Conservation (phyloP, 1,284 basidiomycete genomes). For the Trichosporon inkin region DNA sequence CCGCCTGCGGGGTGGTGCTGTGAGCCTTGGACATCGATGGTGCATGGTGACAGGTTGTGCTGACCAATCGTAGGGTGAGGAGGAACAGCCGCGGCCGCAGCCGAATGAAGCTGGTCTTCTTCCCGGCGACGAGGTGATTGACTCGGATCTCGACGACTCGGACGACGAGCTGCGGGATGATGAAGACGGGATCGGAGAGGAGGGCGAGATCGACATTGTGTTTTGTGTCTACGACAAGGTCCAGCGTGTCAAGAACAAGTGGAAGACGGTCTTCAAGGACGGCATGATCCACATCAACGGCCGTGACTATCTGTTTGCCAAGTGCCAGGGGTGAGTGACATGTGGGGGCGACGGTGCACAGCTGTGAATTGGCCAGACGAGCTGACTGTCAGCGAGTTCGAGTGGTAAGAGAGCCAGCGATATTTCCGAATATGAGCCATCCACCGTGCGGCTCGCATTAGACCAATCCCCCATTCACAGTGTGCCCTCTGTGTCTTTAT, state of each 20-base stretch:
- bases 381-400: slow-evolving; percentile 33
- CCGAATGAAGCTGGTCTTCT: slow-evolving; percentile 50
- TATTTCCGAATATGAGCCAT: no score
- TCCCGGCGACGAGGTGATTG: slow-evolving; percentile 73
- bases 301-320: slow-evolving; percentile 93
- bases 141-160: slow-evolving; percentile 92
- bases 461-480: background rate
- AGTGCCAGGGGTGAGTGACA: slow-evolving; percentile 62
- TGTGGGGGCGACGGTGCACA: background rate
- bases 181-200: slow-evolving; percentile 51
- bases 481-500: slow-evolving; percentile 4
- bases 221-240: slow-evolving; percentile 99
- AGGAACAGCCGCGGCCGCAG: slow-evolving; percentile 32
- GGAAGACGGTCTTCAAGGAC: slow-evolving; percentile 99
- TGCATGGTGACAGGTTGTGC: background rate
- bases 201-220: slow-evolving; percentile 73
- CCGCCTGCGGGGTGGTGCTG: slow-evolving; percentile 41
- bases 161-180: slow-evolving; percentile 61
- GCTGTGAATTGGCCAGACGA: background rate
- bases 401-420: slow-evolving; percentile 27
- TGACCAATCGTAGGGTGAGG: slow-evolving; percentile 9
- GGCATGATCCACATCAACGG: slow-evolving; percentile 97
- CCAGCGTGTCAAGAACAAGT: slow-evolving; percentile 98
- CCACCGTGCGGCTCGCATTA: background rate
- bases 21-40: slow-evolving; percentile 12